Evolutionary conservation across 2,329 filamentous ascomycete species (phyloP).

Genomic region (Cladophialophora yegresii): DNA sequence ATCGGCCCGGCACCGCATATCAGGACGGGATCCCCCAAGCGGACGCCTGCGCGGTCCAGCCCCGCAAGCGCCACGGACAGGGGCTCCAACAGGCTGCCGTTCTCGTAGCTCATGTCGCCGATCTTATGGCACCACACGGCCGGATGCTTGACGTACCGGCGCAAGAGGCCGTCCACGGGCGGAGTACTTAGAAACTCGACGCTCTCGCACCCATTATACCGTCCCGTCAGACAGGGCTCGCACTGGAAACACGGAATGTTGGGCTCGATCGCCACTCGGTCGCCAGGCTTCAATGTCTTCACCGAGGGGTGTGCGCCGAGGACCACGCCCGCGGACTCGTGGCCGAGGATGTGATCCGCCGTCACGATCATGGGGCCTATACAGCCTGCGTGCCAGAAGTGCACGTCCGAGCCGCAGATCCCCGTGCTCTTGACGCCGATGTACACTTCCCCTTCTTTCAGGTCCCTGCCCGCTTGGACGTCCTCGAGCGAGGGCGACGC

Average conservation of each 20-base stretch:
- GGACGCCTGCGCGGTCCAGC: constrained; percentile 77
- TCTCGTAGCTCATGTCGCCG: constrained; percentile 84
- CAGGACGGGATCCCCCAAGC: constrained; percentile 81
- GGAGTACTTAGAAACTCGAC: constrained; percentile 89
- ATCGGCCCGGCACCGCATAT: constrained; percentile 94
- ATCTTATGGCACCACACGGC: constrained; percentile 97
- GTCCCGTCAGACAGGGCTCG: constrained; percentile 86
- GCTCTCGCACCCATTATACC: constrained; percentile 90
- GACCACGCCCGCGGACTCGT: constrained; percentile 81
- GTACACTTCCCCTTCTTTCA: constrained; percentile 82
- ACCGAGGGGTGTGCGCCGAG: constrained; percentile 78
- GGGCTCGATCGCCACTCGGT: constrained; percentile 91
- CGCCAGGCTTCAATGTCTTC: constrained; percentile 73
- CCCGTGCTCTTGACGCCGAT: constrained; percentile 90
- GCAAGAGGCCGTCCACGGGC: constrained; percentile 80
- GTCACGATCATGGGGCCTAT: constrained; percentile 95
- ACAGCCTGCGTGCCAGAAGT: constrained; percentile 95
- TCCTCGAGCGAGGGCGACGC: constrained; percentile 74
- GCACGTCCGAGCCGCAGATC: constrained; percentile 94
- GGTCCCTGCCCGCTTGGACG: constrained; percentile 65
- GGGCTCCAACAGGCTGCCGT: constrained; percentile 87
- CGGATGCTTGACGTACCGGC: constrained; percentile 92
- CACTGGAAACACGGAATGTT: constrained; percentile 90
- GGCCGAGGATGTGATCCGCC: constrained; percentile 86
- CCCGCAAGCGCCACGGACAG: constrained; percentile 85